Conservation (phyloP, 768 basidiomycete genomes). For the Tulasnella sp. region DNA sequence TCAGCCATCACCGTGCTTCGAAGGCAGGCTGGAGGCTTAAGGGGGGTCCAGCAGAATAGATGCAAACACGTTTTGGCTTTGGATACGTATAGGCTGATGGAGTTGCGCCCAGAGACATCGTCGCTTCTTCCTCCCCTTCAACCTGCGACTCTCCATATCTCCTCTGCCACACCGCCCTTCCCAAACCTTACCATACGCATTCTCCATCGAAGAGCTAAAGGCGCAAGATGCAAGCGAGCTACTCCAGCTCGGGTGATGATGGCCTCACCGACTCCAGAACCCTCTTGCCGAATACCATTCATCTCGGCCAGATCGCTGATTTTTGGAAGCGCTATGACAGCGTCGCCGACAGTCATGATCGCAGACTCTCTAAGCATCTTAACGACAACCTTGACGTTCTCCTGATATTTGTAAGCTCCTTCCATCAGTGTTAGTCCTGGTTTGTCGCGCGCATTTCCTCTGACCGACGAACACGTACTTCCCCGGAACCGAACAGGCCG, state of each 20-base stretch:
- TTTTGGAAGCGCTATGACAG: slow-evolving; percentile 1
- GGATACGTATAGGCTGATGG: too few species aligned
- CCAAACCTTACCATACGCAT: too few species aligned
- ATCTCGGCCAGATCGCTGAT: background rate
- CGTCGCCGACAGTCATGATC: background rate
- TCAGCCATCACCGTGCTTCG: too few species aligned
- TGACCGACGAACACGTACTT: too few species aligned
- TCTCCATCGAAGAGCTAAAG: background rate
- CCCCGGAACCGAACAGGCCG: background rate
- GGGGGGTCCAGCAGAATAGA: too few species aligned
- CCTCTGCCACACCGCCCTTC: too few species aligned
- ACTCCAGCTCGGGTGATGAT: background rate
- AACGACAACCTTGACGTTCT: background rate
- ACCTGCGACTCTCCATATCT: too few species aligned
- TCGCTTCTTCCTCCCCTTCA: too few species aligned
- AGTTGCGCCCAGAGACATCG: too few species aligned
- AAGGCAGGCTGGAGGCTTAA: too few species aligned
- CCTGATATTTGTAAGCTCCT: background rate
- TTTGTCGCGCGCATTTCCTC: background rate
- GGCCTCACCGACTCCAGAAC: background rate
- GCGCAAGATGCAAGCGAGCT: background rate
- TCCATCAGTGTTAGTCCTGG: background rate
- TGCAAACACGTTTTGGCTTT: too few species aligned
- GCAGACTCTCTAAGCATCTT: background rate
- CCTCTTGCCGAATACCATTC: background rate